Evolutionary conservation across 2,329 filamentous ascomycete species (phyloP), one percentile per base, ranked within the genome.

Genomic region (Aureobasidium zeae): DNA sequence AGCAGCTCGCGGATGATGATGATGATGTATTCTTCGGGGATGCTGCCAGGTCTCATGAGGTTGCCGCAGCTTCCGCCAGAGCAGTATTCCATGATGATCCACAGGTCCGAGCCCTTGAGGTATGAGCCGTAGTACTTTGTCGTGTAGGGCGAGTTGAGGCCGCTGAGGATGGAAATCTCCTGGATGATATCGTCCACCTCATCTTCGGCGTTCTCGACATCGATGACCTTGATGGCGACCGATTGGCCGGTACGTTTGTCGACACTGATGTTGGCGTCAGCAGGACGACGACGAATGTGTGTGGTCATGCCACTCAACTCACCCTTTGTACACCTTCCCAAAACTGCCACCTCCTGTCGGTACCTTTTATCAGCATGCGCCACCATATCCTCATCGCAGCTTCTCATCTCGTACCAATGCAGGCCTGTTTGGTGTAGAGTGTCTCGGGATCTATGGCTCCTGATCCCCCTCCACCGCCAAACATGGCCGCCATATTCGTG

Each of bases 41-140:
- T 89, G 29, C 81, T 67, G 17, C 91, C 91, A 0, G 91, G 87
- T 67, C 94, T 94, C 81, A 98, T 84, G 49, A 98, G 69, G 61
- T 96, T 91, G 35, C 86, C 87, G 59, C 91, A 96, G 65, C 89
- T 96, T 4, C 91, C 91, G 16, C 91, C 91, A 1, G 89, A 88
- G 65, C 91, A 98, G 58, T 91, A 98, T 64, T 98, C 91, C 91
- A 98, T 98, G 62, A 96, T 87, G 55, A 98, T 98, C 91, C 91
- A 98, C 56, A 98, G 69, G 67, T 96, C 86, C 2, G 88, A 91
- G 17, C 89, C 91, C 59, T 94, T 94, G 54, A 94, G 79, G 59
- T 91, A 96, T 45, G 89, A 95, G 53, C 91, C 91, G 67, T 94
- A 87, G 70, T 98, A 98, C 64, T 93, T 91, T 28, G 91, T 98